These are phyloP conservation scores for Auricularia auricula-judae DNA, from an alignment of 768 basidiomycete species.

Conservation along the genomic window DNA sequence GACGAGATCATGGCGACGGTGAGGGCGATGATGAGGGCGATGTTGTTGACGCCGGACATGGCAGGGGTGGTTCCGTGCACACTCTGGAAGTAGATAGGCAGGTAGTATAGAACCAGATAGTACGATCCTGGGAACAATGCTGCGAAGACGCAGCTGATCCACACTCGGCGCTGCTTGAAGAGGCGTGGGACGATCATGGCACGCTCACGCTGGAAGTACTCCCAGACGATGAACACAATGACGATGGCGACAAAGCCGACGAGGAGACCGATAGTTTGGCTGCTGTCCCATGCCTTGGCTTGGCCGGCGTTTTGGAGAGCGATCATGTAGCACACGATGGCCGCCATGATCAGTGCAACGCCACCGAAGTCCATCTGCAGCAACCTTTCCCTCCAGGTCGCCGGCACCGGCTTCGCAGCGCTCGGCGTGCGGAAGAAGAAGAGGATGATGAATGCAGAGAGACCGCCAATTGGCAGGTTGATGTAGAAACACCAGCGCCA, in stretches of 20 bases:
- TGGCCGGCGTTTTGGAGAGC: neutral
- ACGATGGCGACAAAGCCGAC: slow-evolving; percentile 20
- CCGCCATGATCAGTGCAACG: slow-evolving; percentile 14
- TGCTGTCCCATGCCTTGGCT: slow-evolving; percentile 13
- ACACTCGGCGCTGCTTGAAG: slow-evolving; percentile 21
- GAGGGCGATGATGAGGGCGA: slow-evolving; percentile 22
- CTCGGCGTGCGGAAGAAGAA: slow-evolving; percentile 23
- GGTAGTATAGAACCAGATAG: slow-evolving; percentile 26
- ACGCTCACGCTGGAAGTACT: slow-evolving; percentile 21
- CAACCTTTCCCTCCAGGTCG: slow-evolving; percentile 14
- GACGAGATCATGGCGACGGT: slow-evolving; percentile 25
- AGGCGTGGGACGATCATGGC: slow-evolving; percentile 21
- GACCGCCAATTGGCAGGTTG: slow-evolving; percentile 20
- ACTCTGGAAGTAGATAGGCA: slow-evolving; percentile 29
- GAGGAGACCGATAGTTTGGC: slow-evolving; percentile 19
- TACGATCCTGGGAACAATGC: slow-evolving; percentile 28
- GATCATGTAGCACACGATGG: slow-evolving; percentile 1
- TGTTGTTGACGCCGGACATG: slow-evolving; percentile 24
- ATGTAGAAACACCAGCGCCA: slow-evolving; percentile 42
- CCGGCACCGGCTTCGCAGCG: slow-evolving; percentile 21
- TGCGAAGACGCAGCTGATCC: slow-evolving; percentile 24
- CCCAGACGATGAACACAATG: slow-evolving; percentile 24
- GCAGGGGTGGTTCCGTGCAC: slow-evolving; percentile 23
- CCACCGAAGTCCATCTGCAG: slow-evolving; percentile 25
- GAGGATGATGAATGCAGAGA: slow-evolving; percentile 11